phyloP scores from a whole-genome alignment of 345 rosid genomes.

The Hibiscus trionum region DNA sequence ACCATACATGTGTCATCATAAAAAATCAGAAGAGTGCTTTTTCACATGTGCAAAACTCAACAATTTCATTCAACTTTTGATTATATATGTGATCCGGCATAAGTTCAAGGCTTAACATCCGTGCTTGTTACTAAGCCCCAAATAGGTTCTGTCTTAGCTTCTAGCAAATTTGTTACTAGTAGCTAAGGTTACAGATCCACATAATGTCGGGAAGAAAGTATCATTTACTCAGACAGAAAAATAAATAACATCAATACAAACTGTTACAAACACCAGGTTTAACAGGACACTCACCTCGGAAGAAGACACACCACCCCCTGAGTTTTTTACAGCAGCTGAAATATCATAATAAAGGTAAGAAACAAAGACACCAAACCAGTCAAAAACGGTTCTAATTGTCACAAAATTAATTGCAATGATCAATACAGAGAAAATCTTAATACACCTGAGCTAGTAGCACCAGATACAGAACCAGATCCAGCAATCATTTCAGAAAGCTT shows the following conservation, averaged over 20 bases:
- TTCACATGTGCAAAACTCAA: neutral
- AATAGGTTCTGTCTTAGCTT: neutral
- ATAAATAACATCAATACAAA: neutral
- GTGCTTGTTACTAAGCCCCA: neutral
- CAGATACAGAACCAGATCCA: conserved; percentile 53
- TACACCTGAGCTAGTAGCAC: conserved; percentile 52
- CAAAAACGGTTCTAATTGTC: conserved; percentile 3
- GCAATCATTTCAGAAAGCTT: conserved; percentile 93
- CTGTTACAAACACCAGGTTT: neutral
- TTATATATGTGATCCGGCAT: neutral
- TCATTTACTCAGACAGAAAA: neutral
- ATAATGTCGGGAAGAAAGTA: neutral
- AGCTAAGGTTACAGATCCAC: neutral
- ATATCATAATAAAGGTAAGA: conserved; percentile 22
- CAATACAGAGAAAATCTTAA: conserved; percentile 12
- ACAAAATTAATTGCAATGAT: conserved; percentile 8
- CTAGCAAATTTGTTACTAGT: neutral
- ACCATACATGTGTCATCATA: neutral
- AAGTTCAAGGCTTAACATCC: neutral
- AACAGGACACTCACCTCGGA: conserved; percentile 32
- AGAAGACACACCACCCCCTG: conserved; percentile 34
- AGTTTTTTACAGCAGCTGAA: conserved; percentile 44
- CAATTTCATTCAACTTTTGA: neutral
- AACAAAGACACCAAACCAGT: conserved; percentile 9
- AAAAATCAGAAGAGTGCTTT: neutral